Evolutionary conservation across 1,284 basidiomycete genomes (phyloP).

Genomic region (Hymenochaete sp.): DNA sequence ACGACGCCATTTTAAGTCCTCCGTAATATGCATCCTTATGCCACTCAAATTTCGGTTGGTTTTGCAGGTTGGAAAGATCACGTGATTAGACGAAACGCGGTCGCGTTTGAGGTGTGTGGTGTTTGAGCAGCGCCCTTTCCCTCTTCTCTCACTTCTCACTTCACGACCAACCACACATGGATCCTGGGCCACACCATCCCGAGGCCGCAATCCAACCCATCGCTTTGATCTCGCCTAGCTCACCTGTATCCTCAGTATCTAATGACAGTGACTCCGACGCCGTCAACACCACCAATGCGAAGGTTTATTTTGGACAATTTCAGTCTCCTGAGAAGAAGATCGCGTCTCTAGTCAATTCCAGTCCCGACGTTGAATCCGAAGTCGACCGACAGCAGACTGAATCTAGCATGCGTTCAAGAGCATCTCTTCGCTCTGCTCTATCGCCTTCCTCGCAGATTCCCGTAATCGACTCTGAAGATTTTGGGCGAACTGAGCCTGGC

Average conservation of each 20-base stretch:
- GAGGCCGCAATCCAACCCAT: conserved; percentile 5
- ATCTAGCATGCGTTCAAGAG: too few species aligned
- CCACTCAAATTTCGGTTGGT: too few species aligned
- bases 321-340: conserved; percentile 49
- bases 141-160: conserved; percentile 1
- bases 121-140: too few species aligned
- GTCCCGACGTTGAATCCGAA: conserved; percentile 26
- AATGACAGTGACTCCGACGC: conserved; percentile 28
- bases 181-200: not conserved
- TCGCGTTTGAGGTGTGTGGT: too few species aligned
- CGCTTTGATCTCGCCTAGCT: conserved; percentile 7
- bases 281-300: conserved; percentile 30
- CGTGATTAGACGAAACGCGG: too few species aligned
- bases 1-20: too few species aligned
- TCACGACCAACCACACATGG: conserved; percentile 4
- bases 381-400: conserved; percentile 17
- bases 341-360: conserved; percentile 25
- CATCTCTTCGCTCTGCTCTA: too few species aligned
- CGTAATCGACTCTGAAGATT: too few species aligned
- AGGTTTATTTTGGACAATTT: conserved; percentile 45
- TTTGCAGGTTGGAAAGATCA: too few species aligned
- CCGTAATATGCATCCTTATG: too few species aligned
- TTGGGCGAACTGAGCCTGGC: conserved; percentile 23
- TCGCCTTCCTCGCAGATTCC: too few species aligned
- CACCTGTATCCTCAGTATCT: conserved; percentile 9